Conservation (phyloP, 1,284 basidiomycete genomes). For the Irpex sp. region DNA sequence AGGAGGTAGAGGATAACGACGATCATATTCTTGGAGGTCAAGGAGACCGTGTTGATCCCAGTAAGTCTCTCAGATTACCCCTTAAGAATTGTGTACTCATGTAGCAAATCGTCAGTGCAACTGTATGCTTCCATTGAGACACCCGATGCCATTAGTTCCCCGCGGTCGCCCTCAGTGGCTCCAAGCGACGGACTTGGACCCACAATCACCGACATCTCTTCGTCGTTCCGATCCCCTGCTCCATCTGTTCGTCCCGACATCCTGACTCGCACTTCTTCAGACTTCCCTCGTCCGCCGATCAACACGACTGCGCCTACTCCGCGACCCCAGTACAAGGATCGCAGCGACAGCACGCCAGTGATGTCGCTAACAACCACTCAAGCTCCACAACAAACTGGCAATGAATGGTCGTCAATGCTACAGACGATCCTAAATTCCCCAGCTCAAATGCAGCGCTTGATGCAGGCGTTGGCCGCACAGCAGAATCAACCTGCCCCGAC, state of each 20-base stretch:
- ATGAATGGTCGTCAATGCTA: conserved; percentile 50
- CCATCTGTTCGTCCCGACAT: neutral
- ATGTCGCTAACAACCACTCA: conserved; percentile 18
- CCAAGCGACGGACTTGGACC: conserved; percentile 26
- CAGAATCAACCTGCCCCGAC: conserved; percentile 19
- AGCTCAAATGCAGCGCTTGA: conserved; percentile 63
- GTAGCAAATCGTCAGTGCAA: neutral
- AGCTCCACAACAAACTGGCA: conserved; percentile 34
- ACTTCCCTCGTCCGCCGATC: neutral
- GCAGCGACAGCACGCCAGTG: conserved; percentile 13
- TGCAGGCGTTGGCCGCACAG: conserved; percentile 48
- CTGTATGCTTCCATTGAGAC: conserved; percentile 25
- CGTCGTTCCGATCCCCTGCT: conserved; percentile 5
- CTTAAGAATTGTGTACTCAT: no score
- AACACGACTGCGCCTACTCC: neutral
- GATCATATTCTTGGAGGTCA: conserved; percentile 17
- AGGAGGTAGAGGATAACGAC: conserved; percentile 37
- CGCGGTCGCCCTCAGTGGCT: conserved; percentile 13
- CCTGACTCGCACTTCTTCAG: neutral
- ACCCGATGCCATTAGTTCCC: conserved; percentile 17
- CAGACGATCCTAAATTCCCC: conserved; percentile 54
- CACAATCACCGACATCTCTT: conserved; percentile 9
- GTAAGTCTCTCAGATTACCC: neutral
- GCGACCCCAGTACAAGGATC: neutral
- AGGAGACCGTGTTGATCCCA: conserved; percentile 2